Conservation (phyloP, 2,329 filamentous ascomycete species). For the Ophiobolus disseminans region DNA sequence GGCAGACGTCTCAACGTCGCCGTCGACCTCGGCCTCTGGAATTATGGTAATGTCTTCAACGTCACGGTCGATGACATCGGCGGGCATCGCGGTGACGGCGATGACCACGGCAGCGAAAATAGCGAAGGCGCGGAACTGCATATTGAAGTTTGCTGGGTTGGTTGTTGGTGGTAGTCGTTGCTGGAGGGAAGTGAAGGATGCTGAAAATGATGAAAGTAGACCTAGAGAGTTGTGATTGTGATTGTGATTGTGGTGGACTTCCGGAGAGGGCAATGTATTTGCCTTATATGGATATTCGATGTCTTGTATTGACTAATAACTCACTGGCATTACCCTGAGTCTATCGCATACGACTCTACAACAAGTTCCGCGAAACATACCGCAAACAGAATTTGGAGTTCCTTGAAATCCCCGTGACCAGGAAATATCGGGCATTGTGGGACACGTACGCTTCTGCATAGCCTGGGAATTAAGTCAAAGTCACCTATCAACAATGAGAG, state of each 20-base stretch:
- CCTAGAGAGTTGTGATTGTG: background rate
- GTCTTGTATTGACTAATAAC: too few relatives aligned
- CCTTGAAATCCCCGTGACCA: too few relatives aligned
- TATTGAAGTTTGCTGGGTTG: background rate
- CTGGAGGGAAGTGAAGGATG: background rate
- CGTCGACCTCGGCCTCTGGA: background rate
- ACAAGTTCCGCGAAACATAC: too few relatives aligned
- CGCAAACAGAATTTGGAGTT: too few relatives aligned
- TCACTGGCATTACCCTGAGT: too few relatives aligned
- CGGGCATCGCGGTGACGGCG: background rate
- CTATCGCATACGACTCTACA: too few relatives aligned
- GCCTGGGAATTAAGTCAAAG: too few relatives aligned
- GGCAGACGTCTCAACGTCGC: background rate
- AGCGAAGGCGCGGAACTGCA: background rate
- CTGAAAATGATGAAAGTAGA: background rate
- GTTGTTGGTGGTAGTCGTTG: background rate
- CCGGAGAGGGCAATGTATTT: background rate
- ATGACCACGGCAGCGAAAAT: background rate
- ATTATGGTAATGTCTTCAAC: background rate
- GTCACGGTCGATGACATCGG: background rate
- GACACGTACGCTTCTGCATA: too few relatives aligned
- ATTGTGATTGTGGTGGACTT: background rate
- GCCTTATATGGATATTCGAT: too few relatives aligned
- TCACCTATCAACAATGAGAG: too few relatives aligned
- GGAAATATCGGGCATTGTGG: too few relatives aligned